Evolutionary conservation across 2,329 filamentous ascomycete genomes (phyloP), one percentile per base, ranked within the genome.

Genomic region (Cephalotrichum gorgonifer): DNA sequence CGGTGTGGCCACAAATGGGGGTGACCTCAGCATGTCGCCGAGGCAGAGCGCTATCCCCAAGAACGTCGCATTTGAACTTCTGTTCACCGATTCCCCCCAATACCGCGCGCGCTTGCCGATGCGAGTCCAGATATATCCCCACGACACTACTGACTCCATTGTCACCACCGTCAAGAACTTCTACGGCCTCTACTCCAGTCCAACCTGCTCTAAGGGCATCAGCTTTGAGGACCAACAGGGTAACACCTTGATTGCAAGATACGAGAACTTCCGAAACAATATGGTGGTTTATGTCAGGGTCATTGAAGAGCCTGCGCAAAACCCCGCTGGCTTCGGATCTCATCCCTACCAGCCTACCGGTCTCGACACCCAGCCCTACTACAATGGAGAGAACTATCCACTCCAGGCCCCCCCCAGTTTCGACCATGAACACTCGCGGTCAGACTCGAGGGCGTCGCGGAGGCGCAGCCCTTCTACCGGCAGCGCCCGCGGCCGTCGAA

Each of bases 121-220:
- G 79, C 76, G 86, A 60, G 86, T 91, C 48, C 86, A 94, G 61
- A 96, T 98, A 57, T 95, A 85, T 61, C 88, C 88, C 43, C 90
- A 97, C 67, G 93, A 98, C 72, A 90, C 88, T 47, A 97, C 91
- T 22, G 91, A 97, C 63, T 96, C 90, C 31, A 98, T 98, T 69
- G 88, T 97, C 55, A 93, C 89, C 14, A 97, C 93, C 1, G 91
- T 97, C 62, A 97, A 95, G 77, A 97, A 96, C 73, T 97, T 97
- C 71, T 97, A 95, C 64, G 93, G 93, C 53, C 78, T 98, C 56
- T 96, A 96, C 65, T 87, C 91, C 55, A 83, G 79, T 53, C 73
- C 75, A 31, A 69, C 69, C 54, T 78, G 80, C 57, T 81, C 80
- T 57, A 84, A 84, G 63, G 90, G 93, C 56, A 85, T 98, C 61